Conservation (phyloP, 2,329 filamentous ascomycete species). For the Trichophyton rubrum region DNA sequence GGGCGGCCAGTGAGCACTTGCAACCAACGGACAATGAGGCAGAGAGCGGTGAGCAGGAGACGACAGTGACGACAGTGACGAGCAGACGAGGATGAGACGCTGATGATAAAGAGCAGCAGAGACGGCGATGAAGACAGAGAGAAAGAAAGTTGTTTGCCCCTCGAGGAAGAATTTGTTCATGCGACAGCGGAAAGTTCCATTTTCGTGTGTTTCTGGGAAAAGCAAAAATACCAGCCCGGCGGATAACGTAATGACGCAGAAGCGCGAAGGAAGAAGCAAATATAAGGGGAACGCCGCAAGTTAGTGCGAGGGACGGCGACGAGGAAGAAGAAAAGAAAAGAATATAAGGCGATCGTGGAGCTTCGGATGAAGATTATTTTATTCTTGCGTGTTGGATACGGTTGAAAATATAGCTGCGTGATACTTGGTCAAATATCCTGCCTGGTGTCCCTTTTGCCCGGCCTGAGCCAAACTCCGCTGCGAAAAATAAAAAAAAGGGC, state of each 20-base stretch:
- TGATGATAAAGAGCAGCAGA: neutral
- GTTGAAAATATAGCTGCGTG: too few relatives aligned
- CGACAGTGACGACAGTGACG: neutral
- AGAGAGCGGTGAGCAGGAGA: neutral
- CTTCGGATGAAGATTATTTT: neutral
- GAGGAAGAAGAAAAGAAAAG: too few relatives aligned
- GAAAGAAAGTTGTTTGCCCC: neutral
- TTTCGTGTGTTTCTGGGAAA: neutral
- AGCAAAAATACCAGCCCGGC: neutral
- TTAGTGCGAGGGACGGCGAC: too few relatives aligned
- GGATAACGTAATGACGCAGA: constrained; percentile 1
- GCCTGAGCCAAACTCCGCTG: too few relatives aligned
- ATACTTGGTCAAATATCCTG: neutral
- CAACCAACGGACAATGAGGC: too few relatives aligned
- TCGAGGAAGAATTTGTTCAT: neutral
- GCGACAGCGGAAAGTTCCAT: neutral
- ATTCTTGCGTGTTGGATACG: neutral
- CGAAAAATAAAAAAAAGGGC: neutral
- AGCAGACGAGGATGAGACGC: too few relatives aligned
- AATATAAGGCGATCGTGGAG: neutral
- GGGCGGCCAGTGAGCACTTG: too few relatives aligned
- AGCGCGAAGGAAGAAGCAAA: neutral
- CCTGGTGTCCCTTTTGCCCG: neutral
- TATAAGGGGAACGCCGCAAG: neutral
- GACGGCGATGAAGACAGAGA: neutral